Evolutionary conservation across 2,329 filamentous ascomycete genomes (phyloP), one percentile per base, ranked within the genome.

Genomic region (Colletotrichum phormii): DNA sequence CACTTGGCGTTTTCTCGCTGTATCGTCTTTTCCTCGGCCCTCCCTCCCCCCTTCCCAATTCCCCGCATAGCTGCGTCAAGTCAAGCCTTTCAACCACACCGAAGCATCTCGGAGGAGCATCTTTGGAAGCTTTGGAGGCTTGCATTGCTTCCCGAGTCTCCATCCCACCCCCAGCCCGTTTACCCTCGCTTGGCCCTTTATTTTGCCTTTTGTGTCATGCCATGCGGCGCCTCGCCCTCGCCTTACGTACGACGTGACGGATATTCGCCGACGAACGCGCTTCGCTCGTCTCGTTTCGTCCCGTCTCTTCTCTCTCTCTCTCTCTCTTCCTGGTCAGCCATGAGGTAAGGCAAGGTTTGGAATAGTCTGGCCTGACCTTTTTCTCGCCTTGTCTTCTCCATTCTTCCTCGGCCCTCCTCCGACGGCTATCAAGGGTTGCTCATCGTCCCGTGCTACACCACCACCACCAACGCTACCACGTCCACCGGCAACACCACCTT

Each of bases 291-390:
- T 49, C 69, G 51, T 54, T 64, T 55, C 51, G 63, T 55, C 63
- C 64, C 57, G 67, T 60, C 35, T 69, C 59, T 59, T 31, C 37
- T 49, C 35, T 33, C 37, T 55, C 66, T 64, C 53, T 37, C 46
- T 31, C 4, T 29, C 26, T 4, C 2, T 5, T 3, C 26, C 68
- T 67, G 71, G 60, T 55, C 60, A 49, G 71, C 60, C 55, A 59
- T 71, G 42, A 49, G 42, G 42, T 49, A n/a, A 22, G 18, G 42
- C 42, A 49, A 49, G 18, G 42, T 49, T n/a, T 9, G 2, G 37
- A 67, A 29, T 64, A 60, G 54, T 60, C 70, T 72, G 59, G 59
- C 42, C 42, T 49, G 42, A 49, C 42, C 18, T 49, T 49, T 42
- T 8, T 55, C 49, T 71, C 54, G 62, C 42, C 71, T 59, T 46